phyloP scores from a whole-genome alignment of 2,329 filamentous ascomycete species.

The Botrytis fabae region DNA sequence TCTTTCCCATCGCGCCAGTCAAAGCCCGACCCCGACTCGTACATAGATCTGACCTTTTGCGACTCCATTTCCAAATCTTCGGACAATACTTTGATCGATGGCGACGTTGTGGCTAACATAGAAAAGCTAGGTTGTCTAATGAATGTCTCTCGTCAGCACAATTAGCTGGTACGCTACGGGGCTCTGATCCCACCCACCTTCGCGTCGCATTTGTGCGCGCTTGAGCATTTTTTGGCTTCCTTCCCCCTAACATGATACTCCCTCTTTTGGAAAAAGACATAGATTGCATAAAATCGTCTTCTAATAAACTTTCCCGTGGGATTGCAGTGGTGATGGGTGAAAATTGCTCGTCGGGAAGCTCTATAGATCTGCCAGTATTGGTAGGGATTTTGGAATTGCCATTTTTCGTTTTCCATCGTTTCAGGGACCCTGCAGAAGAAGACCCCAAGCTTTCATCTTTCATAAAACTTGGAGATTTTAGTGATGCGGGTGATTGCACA shows the following conservation, averaged over 20 bases:
- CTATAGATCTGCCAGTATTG: slow-evolving; percentile 29
- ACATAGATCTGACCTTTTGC: slow-evolving; percentile 42
- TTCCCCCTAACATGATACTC: slow-evolving; percentile 61
- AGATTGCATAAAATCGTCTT: slow-evolving; percentile 57
- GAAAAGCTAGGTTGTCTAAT: slow-evolving; percentile 38
- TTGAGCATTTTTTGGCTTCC: slow-evolving; percentile 40
- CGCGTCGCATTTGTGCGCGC: slow-evolving; percentile 30
- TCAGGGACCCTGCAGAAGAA: slow-evolving; percentile 18
- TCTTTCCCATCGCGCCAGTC: slow-evolving; percentile 35
- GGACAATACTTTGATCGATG: slow-evolving; percentile 34
- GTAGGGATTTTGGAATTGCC: slow-evolving; percentile 24
- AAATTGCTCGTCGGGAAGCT: slow-evolving; percentile 42
- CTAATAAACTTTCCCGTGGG: slow-evolving; percentile 56
- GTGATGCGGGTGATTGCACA: slow-evolving; percentile 21
- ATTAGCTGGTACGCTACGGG: slow-evolving; percentile 15
- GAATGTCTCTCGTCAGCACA: slow-evolving; percentile 26
- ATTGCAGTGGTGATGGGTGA: slow-evolving; percentile 57
- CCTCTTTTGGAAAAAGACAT: slow-evolving; percentile 64
- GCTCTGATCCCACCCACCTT: slow-evolving; percentile 30
- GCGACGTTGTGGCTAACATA: slow-evolving; percentile 31
- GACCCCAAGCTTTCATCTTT: slow-evolving; percentile 29
- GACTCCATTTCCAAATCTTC: slow-evolving; percentile 41
- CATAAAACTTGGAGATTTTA: slow-evolving; percentile 21
- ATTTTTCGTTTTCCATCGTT: slow-evolving; percentile 31
- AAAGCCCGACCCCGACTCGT: slow-evolving; percentile 35